Evolutionary conservation across 148 eudicot genomes (phyloP), one percentile per base, ranked within the genome.

Genomic region (Limonium bicolor): DNA sequence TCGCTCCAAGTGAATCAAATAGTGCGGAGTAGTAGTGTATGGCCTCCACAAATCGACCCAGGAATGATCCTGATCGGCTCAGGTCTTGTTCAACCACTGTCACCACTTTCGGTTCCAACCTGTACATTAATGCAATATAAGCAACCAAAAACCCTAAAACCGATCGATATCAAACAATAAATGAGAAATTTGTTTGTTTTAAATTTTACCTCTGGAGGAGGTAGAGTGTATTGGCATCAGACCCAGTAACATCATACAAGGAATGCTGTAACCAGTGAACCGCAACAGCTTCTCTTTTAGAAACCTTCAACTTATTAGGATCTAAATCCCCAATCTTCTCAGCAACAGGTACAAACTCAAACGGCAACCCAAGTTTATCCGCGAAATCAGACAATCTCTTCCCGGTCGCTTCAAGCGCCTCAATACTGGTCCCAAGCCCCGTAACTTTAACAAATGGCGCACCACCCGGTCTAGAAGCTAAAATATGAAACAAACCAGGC

Each of bases 211-310:
- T 80, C 50, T 84, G 95, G 57, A 90, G 52, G 27, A 90, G 82
- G 65, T 63, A 65, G 15, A 90, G 82, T 2, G 99, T 71, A 47
- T 78, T 69, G 28, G 79, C 32, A 55, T 90, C 99, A 2, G 93
- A 80, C 1, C 78, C 99, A 22, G 95, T 90, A 38, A 90, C 99
- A 43, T 84, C 99, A 30, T 90, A 90, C 18, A 90, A 63, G 2
- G 93, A 90, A 67, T 90, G 99, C 42, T 81, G 99, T 61, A 90
- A 37, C 99, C 95, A 90, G 44, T 90, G 99, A 19, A 90, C 86
- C 6, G 95, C 95, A 15, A 90, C 82, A 12, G 95, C 95, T 48
- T 90, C 99, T 46, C 74, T 69, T 54, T 75, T 76, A 39, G 77
- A 73, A 6, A 90, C 81, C 38, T 73, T 78, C 68, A 90, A 46